Evolutionary conservation across 1,284 basidiomycete species (phyloP), one percentile per base, ranked within the genome.

Genomic region (Rhodotorula sp.): DNA sequence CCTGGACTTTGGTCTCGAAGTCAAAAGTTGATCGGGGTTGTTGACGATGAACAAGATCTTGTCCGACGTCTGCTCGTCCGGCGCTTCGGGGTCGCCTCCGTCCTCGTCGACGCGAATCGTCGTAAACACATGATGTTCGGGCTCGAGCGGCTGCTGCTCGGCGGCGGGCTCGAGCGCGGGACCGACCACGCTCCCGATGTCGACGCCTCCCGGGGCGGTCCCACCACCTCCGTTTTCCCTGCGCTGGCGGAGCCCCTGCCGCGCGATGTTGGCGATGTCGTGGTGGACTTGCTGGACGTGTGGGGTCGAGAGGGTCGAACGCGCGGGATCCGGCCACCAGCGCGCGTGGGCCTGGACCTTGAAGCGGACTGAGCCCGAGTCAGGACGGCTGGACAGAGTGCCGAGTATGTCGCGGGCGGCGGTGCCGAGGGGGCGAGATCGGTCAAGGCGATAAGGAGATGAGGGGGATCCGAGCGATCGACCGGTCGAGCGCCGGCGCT

Each of bases 11-110:
- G 45, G 85, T 79, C 54, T 95, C 93, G 75, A 97, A 93, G 80
- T 99, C 99, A 81, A 85, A 91, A 5, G 93, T 91, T 1, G 95
- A n/a, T n/a, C 93, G 64, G 99, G 86, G 78, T 99, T 98, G 84
- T 99, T 99, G 82, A 99, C 89, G 77, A 97, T 93, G 85, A 99
- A 99, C 61, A 99, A 84, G 75, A 99, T 93, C 78, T 89, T 89
- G 84, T 99, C 96, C 30, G 93, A 92, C 33, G 90, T 83, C 74
- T 91, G 91, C 79, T 97, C 92, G n/a, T 90, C 87, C 5, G 95
- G 96, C 64, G 84, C 82, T 48, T 74, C 83, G 33, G 90, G 84
- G 65, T 81, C 80, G 68, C 87, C 86, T 10, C 67, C 68, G 42
- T 58, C 64, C 22, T 69, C 65, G 26, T 76, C 68, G 68, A 76